These are phyloP conservation scores for Paecilomyces dactylethromorphus DNA, from an alignment of 2,329 filamentous ascomycete species.

Conservation along the genomic window DNA sequence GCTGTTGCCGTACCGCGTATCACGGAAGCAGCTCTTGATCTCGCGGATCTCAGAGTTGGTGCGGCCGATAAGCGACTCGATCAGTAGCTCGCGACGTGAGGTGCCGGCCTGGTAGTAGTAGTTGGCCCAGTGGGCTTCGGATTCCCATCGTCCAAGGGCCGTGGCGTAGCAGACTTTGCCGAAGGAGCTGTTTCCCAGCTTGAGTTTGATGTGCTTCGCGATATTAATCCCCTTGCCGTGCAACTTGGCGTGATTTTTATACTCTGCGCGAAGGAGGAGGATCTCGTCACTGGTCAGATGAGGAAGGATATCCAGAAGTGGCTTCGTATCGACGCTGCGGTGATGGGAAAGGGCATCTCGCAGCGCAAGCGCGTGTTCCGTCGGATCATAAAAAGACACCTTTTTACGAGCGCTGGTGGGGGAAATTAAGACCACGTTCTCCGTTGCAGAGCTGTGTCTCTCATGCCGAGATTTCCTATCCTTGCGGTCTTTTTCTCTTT, in stretches of 20 bases:
- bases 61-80: constrained; percentile 86
- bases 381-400: constrained; percentile 77
- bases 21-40: constrained; percentile 83
- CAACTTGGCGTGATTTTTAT: constrained; percentile 78
- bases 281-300: constrained; percentile 81
- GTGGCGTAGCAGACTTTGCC: constrained; percentile 90
- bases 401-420: constrained; percentile 48
- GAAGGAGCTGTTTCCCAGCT: constrained; percentile 49
- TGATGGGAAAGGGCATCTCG: constrained; percentile 66
- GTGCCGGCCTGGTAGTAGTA: constrained; percentile 92
- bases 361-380: constrained; percentile 69
- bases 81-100: constrained; percentile 78
- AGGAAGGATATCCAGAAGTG: constrained; percentile 78
- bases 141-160: constrained; percentile 83
- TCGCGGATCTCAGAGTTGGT: constrained; percentile 77
- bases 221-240: constrained; percentile 44
- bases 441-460: constrained; percentile 17
- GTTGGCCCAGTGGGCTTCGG: constrained; percentile 95
- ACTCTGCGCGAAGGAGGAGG: constrained; percentile 76
- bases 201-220: constrained; percentile 45
- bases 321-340: constrained; percentile 60
- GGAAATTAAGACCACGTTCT: constrained; percentile 36
- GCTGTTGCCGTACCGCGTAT: constrained; percentile 84
- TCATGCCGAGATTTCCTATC: constrained; percentile 15
- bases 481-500: constrained; percentile 15